Evolutionary conservation across 805 yeast genomes (phyloP), one percentile per base, ranked within the genome.

Genomic region (Debaryomyces tyrocola): DNA sequence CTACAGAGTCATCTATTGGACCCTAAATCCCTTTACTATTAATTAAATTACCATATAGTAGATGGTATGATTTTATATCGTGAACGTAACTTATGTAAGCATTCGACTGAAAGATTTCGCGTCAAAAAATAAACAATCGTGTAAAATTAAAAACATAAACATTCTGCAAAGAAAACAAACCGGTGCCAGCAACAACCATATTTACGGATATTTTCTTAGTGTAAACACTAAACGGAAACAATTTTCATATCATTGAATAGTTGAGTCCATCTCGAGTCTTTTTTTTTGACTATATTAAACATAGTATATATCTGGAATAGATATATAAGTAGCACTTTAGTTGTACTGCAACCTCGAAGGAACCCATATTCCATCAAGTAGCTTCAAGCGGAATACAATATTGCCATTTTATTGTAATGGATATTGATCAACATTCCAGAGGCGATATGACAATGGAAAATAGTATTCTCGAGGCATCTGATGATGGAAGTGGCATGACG

Each of bases 61-160:
- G 18, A 24, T 24, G 27, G 10, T 4, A 2, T 24, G 27, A 24
- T 24, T 24, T 21, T 24, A 9, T 24, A 24, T 24, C 27, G 5
- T 24, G 27, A 12, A 11, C 14, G 2, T 11, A 31, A 12, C 17
- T 31, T 31, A 31, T 6, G 34, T 31, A 31, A 31, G 34, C 34
- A 8, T 12, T 31, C 14, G 34, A 17, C 17, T 9, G 14, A n/a
- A 2, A 31, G 5, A 31, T 31, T 31, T 31, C 34, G 34, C 34
- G 34, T 31, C 17, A 14, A 31, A 17, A 17, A 12, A 31, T 31
- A 31, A 31, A 31, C 27, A 40, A 12, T 40, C 24, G 14, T n/a
- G 43, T 29, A 40, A 18, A 40, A 28, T 11, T 12, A 17, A 29
- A 31, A 40, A 24, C 20, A 20, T 33, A 34, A 33, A 41, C 35